Conservation (phyloP, 768 basidiomycete genomes). For the Tulasnella sp. region DNA sequence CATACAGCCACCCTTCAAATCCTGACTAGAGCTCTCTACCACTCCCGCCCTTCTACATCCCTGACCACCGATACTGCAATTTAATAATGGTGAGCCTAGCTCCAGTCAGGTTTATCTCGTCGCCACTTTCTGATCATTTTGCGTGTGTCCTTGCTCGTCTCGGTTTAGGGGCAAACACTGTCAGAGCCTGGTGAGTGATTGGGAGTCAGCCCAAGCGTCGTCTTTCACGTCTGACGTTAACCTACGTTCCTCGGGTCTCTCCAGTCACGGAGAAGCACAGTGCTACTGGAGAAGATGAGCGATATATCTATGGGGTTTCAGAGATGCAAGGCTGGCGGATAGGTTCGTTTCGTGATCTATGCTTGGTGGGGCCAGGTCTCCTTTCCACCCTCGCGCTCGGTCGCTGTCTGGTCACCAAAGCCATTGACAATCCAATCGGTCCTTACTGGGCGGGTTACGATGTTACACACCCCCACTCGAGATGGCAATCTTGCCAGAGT, state of each 20-base stretch:
- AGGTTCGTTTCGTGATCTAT: slow-evolving; percentile 48
- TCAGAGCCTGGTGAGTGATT: slow-evolving; percentile 57
- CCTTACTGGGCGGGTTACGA: too few species aligned
- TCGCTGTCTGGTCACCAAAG: too few species aligned
- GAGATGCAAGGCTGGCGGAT: slow-evolving; percentile 99
- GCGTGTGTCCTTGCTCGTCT: background rate
- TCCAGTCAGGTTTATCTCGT: background rate
- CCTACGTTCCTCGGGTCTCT: slow-evolving; percentile 14
- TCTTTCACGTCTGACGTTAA: slow-evolving; percentile 11
- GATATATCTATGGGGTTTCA: slow-evolving; percentile 64
- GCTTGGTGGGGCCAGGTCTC: background rate
- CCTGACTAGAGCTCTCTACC: background rate
- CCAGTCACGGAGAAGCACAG: slow-evolving; percentile 77
- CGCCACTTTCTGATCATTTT: background rate
- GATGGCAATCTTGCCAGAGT: too few species aligned
- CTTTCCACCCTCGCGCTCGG: background rate
- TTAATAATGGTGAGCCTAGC: background rate
- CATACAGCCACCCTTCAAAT: background rate
- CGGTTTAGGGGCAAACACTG: slow-evolving; percentile 68
- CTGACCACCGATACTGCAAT: background rate
- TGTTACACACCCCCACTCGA: too few species aligned
- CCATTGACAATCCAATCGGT: too few species aligned
- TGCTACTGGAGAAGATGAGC: slow-evolving; percentile 56
- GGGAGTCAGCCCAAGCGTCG: background rate
- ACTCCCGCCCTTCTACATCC: background rate